Conservation (phyloP, 305 asterid genomes). For the Galium porrigens region DNA sequence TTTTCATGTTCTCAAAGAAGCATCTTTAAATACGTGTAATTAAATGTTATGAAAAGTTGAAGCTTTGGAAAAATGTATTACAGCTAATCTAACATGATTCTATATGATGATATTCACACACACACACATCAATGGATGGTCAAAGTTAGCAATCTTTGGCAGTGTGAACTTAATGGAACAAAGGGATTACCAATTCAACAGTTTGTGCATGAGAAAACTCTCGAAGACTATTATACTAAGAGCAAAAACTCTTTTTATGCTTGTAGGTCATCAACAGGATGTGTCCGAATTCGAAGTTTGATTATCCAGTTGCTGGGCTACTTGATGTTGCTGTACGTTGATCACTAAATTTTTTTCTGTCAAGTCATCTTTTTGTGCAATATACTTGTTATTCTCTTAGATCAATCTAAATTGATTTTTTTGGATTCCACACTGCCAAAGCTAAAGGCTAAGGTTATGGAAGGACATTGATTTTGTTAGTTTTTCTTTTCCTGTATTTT, state of each 20-base stretch:
- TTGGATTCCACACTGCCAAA: not conserved
- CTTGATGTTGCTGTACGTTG: conserved; percentile 68
- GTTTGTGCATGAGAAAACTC: not conserved
- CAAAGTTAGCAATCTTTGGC: too few species aligned
- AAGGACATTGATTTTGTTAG: not conserved
- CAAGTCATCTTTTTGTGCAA: not conserved
- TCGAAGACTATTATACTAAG: not conserved
- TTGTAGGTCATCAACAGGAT: conserved; percentile 67
- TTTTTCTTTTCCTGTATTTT: not conserved
- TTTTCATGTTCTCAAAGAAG: too few species aligned
- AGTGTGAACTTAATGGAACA: too few species aligned
- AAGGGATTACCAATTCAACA: not conserved
- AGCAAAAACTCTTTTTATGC: conserved; percentile 12
- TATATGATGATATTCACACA: too few species aligned
- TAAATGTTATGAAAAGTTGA: too few species aligned
- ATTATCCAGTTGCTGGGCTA: conserved; percentile 61
- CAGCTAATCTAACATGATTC: too few species aligned
- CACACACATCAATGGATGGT: too few species aligned
- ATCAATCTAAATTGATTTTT: not conserved
- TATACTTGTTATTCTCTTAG: not conserved
- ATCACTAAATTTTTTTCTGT: not conserved
- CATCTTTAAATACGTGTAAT: too few species aligned
- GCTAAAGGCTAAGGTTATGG: not conserved
- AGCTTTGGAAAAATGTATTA: too few species aligned
- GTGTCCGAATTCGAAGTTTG: conserved; percentile 27